Percentiles rank a stretch among this genome's conserved stretches.
These are phyloP conservation scores for Colletotrichum tofieldiae DNA, from an alignment of 2,329 filamentous ascomycete species.

Conservation along the genomic window DNA sequence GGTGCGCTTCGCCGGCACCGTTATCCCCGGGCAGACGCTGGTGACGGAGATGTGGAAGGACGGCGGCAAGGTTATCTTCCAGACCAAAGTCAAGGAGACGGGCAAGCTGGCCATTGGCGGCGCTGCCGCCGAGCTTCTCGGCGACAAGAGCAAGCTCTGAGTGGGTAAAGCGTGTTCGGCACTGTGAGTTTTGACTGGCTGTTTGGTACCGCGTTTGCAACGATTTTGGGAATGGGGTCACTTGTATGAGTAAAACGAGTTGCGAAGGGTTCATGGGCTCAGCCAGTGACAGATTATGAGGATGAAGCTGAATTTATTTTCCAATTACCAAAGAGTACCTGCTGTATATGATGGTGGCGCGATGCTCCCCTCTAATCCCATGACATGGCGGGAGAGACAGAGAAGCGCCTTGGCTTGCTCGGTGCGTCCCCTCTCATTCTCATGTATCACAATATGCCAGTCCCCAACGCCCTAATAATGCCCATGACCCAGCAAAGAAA, in stretches of 20 bases:
- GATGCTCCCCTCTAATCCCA: neutral
- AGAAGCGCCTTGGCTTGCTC: neutral
- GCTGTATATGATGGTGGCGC: neutral
- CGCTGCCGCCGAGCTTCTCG: constrained; percentile 82
- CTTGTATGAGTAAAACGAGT: constrained; percentile 13
- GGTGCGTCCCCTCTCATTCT: neutral
- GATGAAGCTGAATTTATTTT: constrained; percentile 5
- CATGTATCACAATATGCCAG: neutral
- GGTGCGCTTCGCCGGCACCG: constrained; percentile 89
- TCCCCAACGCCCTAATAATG: constrained; percentile 3
- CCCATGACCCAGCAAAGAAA: neutral
- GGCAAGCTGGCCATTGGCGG: constrained; percentile 90
- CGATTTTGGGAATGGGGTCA: neutral
- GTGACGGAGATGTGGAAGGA: constrained; percentile 97
- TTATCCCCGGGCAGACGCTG: constrained; percentile 90
- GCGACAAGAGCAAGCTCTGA: constrained; percentile 51
- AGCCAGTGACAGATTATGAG: neutral
- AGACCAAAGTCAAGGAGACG: constrained; percentile 91
- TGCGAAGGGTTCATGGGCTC: neutral
- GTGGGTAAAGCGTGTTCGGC: neutral
- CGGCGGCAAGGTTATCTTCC: constrained; percentile 84
- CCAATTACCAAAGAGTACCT: constrained; percentile 15
- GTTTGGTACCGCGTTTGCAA: neutral
- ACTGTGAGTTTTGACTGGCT: no score
- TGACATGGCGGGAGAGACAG: neutral